Conservation (phyloP, 331 rosid species). For the Rosa hybrid region DNA sequence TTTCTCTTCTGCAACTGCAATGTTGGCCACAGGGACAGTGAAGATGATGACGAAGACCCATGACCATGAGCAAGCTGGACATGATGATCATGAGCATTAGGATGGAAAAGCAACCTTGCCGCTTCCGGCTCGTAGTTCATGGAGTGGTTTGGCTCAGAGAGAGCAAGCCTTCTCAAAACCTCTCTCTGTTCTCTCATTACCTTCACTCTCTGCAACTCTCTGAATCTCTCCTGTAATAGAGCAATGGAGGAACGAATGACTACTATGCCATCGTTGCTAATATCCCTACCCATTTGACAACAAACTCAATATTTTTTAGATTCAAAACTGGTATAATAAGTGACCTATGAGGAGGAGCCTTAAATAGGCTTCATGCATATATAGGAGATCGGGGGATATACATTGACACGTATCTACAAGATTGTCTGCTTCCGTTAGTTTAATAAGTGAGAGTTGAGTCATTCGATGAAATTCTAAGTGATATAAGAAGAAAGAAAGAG, state of each 20-base stretch:
- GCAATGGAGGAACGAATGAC: conserved; percentile 68
- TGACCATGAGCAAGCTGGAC: conserved; percentile 25
- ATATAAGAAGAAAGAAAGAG: conserved; percentile 47
- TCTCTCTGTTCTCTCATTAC: conserved; percentile 83
- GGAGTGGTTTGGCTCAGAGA: conserved; percentile 34
- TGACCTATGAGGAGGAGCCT: neutral
- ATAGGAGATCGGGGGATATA: conserved; percentile 32
- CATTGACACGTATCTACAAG: conserved; percentile 20
- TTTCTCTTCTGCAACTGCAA: conserved; percentile 23
- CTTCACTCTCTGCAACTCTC: conserved; percentile 76
- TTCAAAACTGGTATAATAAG: neutral
- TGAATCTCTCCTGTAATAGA: conserved; percentile 86
- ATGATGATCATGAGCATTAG: conserved; percentile 12
- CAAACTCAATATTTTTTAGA: neutral
- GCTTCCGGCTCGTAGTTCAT: conserved; percentile 27
- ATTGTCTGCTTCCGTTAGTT: conserved; percentile 31
- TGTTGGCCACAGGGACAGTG: conserved; percentile 68
- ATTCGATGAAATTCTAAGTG: conserved; percentile 31
- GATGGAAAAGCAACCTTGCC: conserved; percentile 31
- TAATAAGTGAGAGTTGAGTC: conserved; percentile 19
- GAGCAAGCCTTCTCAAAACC: conserved; percentile 37
- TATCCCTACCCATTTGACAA: conserved; percentile 51
- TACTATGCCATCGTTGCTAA: conserved; percentile 34
- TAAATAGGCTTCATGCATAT: conserved; percentile 15
- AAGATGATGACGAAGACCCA: conserved; percentile 25